Evolutionary conservation across 805 yeast genomes (phyloP).

Genomic region (Tetrapisispora taiwanensis): DNA sequence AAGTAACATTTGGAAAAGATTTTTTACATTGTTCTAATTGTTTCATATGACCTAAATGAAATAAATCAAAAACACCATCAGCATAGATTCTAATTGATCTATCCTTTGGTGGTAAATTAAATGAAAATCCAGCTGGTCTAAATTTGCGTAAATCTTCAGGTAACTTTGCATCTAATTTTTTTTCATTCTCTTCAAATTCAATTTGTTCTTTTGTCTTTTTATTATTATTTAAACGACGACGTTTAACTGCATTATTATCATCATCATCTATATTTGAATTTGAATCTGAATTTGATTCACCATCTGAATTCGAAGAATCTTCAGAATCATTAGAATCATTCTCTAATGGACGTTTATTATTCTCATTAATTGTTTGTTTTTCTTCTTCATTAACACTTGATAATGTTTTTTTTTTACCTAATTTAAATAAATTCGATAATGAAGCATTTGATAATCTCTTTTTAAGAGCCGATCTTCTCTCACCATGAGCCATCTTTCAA

Average conservation of each 20-base stretch:
- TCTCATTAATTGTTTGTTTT: background rate
- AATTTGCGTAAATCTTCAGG: conserved; percentile 65
- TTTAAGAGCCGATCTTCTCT: conserved; percentile 18
- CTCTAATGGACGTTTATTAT: background rate
- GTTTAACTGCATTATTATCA: conserved; percentile 7
- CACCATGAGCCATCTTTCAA: conserved; percentile 3
- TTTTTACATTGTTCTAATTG: conserved; percentile 96
- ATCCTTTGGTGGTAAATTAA: conserved; percentile 76
- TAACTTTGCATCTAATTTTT: conserved; percentile 48
- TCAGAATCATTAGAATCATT: background rate
- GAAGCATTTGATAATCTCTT: conserved; percentile 24
- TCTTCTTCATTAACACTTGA: conserved; percentile 18
- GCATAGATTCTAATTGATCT: conserved; percentile 92
- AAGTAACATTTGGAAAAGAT: conserved; percentile 69
- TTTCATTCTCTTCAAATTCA: conserved; percentile 38
- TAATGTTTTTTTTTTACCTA: conserved; percentile 17
- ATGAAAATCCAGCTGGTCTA: conserved; percentile 68
- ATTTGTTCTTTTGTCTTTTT: conserved; percentile 4
- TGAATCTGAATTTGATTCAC: conserved; percentile 1
- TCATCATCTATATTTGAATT: too few species aligned
- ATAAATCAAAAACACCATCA: conserved; percentile 94
- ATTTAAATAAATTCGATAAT: conserved; percentile 26
- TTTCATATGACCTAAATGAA: conserved; percentile 96
- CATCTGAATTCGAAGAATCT: conserved; percentile 1
- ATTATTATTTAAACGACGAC: conserved; percentile 15